Percentiles rank a stretch among this genome's conserved stretches.
Conservation (phyloP, 176 grass and related monocot genomes). For the Canna indica region DNA sequence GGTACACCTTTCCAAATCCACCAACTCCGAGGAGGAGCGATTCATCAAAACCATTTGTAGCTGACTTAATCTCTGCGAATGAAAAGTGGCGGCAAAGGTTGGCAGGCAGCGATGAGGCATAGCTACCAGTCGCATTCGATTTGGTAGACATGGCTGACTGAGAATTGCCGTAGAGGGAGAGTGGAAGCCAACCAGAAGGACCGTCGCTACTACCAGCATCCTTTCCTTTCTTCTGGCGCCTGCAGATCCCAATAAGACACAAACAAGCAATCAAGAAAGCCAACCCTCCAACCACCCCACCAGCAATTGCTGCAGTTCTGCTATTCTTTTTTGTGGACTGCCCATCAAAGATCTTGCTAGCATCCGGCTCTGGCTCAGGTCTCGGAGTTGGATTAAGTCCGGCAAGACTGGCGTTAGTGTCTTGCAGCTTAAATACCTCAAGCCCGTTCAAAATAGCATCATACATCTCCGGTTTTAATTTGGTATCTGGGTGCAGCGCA, state of each 20-base stretch:
- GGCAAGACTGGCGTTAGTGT: slow-evolving; percentile 22
- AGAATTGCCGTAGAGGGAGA: slow-evolving; percentile 4
- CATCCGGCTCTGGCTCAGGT: slow-evolving; percentile 6
- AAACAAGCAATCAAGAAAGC: slow-evolving; percentile 7
- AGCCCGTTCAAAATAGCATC: slow-evolving; percentile 48
- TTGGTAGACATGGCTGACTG: not conserved
- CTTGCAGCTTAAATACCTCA: slow-evolving; percentile 38
- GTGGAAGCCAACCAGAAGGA: slow-evolving; percentile 9
- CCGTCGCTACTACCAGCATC: slow-evolving; percentile 6
- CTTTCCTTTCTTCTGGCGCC: slow-evolving; percentile 1
- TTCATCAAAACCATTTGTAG: slow-evolving; percentile 9
- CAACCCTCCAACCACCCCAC: slow-evolving; percentile 37
- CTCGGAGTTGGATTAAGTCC: slow-evolving; percentile 18
- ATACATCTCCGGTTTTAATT: not conserved
- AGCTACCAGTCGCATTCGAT: slow-evolving; percentile 1
- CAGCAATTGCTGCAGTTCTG: slow-evolving; percentile 16
- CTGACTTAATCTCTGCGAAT: slow-evolving; percentile 6
- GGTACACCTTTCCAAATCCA: slow-evolving; percentile 15
- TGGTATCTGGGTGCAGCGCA: slow-evolving; percentile 27
- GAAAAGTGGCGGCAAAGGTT: slow-evolving; percentile 11
- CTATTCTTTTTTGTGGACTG: slow-evolving; percentile 11
- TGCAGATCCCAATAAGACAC: not conserved
- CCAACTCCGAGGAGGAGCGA: slow-evolving; percentile 9
- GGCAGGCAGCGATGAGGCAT: slow-evolving; percentile 4
- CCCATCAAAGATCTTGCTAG: not conserved